Base-by-base conservation (phyloP, 2,329 filamentous ascomycete genomes). In the Ceratocystis variospora region DNA sequence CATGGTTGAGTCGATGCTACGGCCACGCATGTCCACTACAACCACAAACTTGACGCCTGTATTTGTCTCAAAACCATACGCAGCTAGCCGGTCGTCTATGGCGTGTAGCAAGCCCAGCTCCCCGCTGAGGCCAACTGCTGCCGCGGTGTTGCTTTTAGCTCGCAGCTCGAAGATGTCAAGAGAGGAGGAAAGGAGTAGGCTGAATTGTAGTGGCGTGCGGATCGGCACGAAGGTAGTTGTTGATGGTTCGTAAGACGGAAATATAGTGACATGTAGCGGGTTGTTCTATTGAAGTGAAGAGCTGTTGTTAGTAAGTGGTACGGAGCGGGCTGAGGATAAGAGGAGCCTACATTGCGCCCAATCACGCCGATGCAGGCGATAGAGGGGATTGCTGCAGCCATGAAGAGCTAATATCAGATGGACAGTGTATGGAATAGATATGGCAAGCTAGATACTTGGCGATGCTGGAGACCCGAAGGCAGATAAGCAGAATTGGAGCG, bases 21-120 rank as follows among this genome's bases (percentile, higher is more conserved):
- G 80, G 1, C 91, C 92, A 70, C 91, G 85, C 83, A 96, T 90
- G 77, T 99, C 93, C 37, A 97, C 87, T 2, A 96, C 84, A 69
- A 91, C 87, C 44, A 97, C 86, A 73, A 99, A 86, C 74, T 93
- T 92, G 69, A 96, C 85, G 50, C 91, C 91, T 31, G 94, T 97
- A 76, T 96, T 97, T 66, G 94, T 96, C 76, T 97, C 84, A 85
- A 90, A 96, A 72, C 94, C 94, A 78, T 97, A 99, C 70, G 91
- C 88, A 45, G 92, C 91, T 61, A 97, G 82, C 31, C 92, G 84
- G 77, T 99, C 93, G 78, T 97, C 94, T 68, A 97, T 82, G 68
- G 92, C 91, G 77, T 97, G 93, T 63, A 99, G 82, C 12, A 97
- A 83, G 37, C 94, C 93, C 70, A 94, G 87, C 74, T 97, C 93